Conservation (phyloP, 2,329 filamentous ascomycete species). For the Fusarium nematophilum region DNA sequence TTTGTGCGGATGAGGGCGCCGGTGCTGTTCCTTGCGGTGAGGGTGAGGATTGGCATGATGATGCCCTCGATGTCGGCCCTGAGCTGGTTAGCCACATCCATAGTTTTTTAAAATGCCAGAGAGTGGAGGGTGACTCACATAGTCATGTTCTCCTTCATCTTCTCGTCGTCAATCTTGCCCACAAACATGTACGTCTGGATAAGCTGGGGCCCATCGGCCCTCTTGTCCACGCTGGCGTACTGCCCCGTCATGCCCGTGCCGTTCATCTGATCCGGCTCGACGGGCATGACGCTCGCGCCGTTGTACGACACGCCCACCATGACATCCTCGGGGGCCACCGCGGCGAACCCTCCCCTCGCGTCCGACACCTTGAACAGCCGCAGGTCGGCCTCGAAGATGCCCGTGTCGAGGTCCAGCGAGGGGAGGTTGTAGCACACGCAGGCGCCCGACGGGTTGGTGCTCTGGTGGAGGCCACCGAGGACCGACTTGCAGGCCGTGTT, state of each 20-base stretch:
- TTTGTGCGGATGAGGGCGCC: constrained; percentile 69
- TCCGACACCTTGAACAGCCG: constrained; percentile 77
- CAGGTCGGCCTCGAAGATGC: constrained; percentile 81
- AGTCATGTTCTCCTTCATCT: constrained; percentile 66
- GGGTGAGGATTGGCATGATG: constrained; percentile 75
- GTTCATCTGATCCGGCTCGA: constrained; percentile 40
- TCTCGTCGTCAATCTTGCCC: constrained; percentile 71
- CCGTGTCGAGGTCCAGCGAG: constrained; percentile 73
- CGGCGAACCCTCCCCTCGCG: constrained; percentile 64
- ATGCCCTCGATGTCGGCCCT: constrained; percentile 71
- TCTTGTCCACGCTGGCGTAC: constrained; percentile 30
- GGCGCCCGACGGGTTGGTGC: constrained; percentile 79
- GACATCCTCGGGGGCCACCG: constrained; percentile 63
- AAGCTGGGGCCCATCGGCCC: constrained; percentile 51
- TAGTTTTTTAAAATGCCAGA: constrained; percentile 31
- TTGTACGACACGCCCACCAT: constrained; percentile 65
- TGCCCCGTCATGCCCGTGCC: constrained; percentile 40
- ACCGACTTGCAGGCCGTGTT: constrained; percentile 68
- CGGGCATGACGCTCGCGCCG: constrained; percentile 57
- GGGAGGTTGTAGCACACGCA: constrained; percentile 87
- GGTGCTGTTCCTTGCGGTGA: constrained; percentile 66
- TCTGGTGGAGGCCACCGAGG: constrained; percentile 65
- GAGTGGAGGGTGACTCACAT: constrained; percentile 63
- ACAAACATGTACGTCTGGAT: constrained; percentile 76
- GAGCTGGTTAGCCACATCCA: constrained; percentile 13